Conservation (phyloP, 2,329 filamentous ascomycete genomes). For the Aspergillus arachidicola region DNA sequence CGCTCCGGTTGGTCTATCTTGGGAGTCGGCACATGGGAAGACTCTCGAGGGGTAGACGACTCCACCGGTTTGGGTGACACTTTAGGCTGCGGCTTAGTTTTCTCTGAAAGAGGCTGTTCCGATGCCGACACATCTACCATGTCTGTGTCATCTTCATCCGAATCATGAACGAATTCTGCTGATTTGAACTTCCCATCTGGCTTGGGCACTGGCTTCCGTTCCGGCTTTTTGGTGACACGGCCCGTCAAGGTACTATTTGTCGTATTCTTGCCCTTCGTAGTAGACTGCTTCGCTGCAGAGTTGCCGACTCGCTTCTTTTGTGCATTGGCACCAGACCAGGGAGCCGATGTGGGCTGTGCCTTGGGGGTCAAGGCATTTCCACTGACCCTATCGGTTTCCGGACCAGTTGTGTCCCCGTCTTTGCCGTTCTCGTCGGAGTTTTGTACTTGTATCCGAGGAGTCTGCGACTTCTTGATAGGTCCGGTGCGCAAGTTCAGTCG, state of each 20-base stretch:
- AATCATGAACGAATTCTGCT: slow-evolving; percentile 56
- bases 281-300: slow-evolving; percentile 47
- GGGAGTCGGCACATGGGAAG: slow-evolving; percentile 25
- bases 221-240: slow-evolving; percentile 51
- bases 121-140: slow-evolving; percentile 35
- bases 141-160: slow-evolving; percentile 52
- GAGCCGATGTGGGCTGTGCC: slow-evolving; percentile 26
- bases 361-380: slow-evolving; percentile 31
- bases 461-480: slow-evolving; percentile 41
- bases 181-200: slow-evolving; percentile 54
- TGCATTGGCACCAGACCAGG: slow-evolving; percentile 28
- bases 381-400: slow-evolving; percentile 40
- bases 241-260: slow-evolving; percentile 52
- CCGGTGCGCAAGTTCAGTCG: slow-evolving; percentile 55
- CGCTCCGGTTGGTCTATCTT: slow-evolving; percentile 29
- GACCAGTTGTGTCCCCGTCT: slow-evolving; percentile 37
- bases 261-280: slow-evolving; percentile 50
- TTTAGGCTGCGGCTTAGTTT: slow-evolving; percentile 23
- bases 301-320: slow-evolving; percentile 44
- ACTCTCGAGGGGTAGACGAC: slow-evolving; percentile 21
- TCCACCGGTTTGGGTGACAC: slow-evolving; percentile 21
- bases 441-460: slow-evolving; percentile 43
- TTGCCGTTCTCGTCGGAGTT: slow-evolving; percentile 39
- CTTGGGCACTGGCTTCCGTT: slow-evolving; percentile 40
- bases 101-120: slow-evolving; percentile 21